Evolutionary conservation across 1,284 basidiomycete genomes (phyloP), one percentile per base, ranked within the genome.

Genomic region (Puccinia novopanici): DNA sequence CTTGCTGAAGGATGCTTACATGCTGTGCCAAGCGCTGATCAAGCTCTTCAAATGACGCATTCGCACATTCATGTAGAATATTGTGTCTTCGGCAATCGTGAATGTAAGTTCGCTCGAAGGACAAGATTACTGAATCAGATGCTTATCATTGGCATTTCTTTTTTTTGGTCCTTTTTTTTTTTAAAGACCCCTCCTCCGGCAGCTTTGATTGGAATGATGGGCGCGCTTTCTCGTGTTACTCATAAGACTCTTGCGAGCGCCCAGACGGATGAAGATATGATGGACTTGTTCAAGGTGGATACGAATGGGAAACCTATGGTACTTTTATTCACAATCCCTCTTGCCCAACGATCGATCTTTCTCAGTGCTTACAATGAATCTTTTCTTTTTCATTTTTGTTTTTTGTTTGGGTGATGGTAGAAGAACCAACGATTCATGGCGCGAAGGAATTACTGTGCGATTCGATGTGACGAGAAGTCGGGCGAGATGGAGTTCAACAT

Each of bases 401-500:
- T 67, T 55, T 70, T 48, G 70, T 6, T 72, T 19, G 50, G 12
- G 5, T 63, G 34, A 3, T 68, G 37, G 30, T 63, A 81, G 79
- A 81, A 81, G 22, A 81, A 81, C 55, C 78, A 70, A 50, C 61
- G 71, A 54, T 91, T 95, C 80, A 94, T 94, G 89, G 92, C 93
- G 0, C 88, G 90, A 71, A 89, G 96, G 59, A 99, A 99, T 86
- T 99, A 94, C 90, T 92, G 93, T 83, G 88, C 89, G n/a, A 90
- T 93, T 6, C 87, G 89, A 45, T 92, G 90, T 87, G 89, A 92
- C 59, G 84, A 86, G 4, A 74, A 83, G 0, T 89, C 89, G 0
- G 91, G 91, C 0, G 91, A 92, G 22, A 85, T 98, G 75, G 86
- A 90, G n/a, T 98, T 95, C 82, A 92, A 95, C 83, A 89, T 98